These are phyloP conservation scores for Fusarium cyanostomum DNA, from an alignment of 2,329 filamentous ascomycete genomes.

Conservation along the genomic window DNA sequence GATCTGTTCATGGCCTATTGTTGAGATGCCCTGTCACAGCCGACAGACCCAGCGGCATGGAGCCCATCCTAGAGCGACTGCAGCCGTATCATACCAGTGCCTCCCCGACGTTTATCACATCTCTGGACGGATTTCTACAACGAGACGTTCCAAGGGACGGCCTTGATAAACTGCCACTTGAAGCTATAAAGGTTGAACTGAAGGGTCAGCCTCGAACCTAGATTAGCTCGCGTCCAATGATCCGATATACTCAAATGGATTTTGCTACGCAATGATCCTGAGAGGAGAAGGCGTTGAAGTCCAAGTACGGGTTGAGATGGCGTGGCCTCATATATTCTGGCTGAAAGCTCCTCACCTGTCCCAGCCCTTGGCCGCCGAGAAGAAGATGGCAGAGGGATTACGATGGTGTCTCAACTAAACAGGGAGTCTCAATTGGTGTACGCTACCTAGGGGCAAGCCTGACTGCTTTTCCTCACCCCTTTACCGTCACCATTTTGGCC, in stretches of 20 bases:
- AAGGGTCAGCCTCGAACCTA: constrained; percentile 53
- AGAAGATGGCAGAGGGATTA: constrained; percentile 53
- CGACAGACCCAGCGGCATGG: constrained; percentile 51
- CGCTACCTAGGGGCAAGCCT: background rate
- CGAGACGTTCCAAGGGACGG: constrained; percentile 52
- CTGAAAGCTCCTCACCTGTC: constrained; percentile 55
- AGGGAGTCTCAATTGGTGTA: no score
- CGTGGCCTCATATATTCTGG: constrained; percentile 65
- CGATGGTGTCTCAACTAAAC: constrained; percentile 49
- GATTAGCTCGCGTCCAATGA: constrained; percentile 62
- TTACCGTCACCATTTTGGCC: background rate
- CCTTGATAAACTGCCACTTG: constrained; percentile 54
- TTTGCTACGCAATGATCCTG: constrained; percentile 59
- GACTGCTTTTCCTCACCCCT: background rate
- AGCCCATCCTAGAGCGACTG: constrained; percentile 51
- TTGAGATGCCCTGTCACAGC: constrained; percentile 60
- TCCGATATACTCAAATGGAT: constrained; percentile 60
- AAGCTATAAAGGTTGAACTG: constrained; percentile 46
- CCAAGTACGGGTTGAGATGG: constrained; percentile 53
- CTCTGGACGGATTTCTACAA: constrained; percentile 46
- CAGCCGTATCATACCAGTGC: constrained; percentile 52
- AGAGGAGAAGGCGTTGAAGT: constrained; percentile 52
- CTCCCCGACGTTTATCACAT: constrained; percentile 51
- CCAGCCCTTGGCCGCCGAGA: constrained; percentile 53
- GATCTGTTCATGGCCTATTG: constrained; percentile 52